Evolutionary conservation across 306 rosid species (phyloP).

Genomic region (Corylus heterophylla): DNA sequence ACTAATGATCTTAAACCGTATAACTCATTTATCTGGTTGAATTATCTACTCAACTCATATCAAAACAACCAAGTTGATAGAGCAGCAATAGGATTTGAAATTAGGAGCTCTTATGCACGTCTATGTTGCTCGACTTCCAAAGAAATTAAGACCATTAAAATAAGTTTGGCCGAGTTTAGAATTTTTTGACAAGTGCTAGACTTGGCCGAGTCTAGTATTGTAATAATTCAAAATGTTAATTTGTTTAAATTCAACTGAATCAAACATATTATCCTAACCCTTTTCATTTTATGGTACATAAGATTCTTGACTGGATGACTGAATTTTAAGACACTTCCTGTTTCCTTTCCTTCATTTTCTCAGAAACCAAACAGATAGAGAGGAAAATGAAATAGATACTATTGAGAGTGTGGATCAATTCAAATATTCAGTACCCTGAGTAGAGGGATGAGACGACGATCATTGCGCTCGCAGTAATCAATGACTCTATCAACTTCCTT

Average conservation of each 20-base stretch:
- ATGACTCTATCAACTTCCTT: slow-evolving; percentile 91
- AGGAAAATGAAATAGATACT: not conserved
- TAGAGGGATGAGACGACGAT: slow-evolving; percentile 78
- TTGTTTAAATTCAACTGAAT: not conserved
- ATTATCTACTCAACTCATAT: not conserved
- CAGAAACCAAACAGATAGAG: not conserved
- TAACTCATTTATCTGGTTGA: not conserved
- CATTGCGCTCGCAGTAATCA: slow-evolving; percentile 77
- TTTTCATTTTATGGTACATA: not conserved
- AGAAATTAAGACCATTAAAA: not conserved
- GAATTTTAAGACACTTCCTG: not conserved
- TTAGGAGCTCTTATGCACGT: not conserved
- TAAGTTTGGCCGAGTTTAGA: not conserved
- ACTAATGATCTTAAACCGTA: not conserved
- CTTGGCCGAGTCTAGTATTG: not conserved
- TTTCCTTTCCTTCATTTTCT: not conserved
- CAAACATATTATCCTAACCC: not conserved
- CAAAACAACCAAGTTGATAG: not conserved
- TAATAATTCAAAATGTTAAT: not conserved
- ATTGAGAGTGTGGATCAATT: not conserved
- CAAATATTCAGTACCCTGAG: slow-evolving; percentile 49
- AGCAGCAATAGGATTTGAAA: not conserved
- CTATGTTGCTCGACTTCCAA: not conserved
- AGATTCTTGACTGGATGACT: not conserved
- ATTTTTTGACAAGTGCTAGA: too few relatives aligned